These are phyloP conservation scores for Ensete ventricosum DNA, from an alignment of 176 grass and related monocot species.

Conservation along the genomic window DNA sequence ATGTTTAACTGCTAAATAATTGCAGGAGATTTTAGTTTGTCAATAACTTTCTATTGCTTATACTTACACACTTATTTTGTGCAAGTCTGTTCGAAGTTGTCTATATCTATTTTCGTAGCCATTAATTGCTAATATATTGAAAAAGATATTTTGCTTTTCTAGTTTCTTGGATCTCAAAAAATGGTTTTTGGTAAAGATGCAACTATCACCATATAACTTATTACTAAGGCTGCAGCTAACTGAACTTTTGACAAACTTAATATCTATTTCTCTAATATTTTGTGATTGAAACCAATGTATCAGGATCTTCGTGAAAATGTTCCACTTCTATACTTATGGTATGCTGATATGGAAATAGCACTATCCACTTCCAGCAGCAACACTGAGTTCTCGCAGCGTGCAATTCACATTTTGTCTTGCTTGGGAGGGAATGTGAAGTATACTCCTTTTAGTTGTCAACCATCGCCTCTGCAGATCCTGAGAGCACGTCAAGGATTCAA, in stretches of 20 bases:
- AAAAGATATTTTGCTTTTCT: neutral
- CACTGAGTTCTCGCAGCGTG: slow-evolving; percentile 43
- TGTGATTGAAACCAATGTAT: neutral
- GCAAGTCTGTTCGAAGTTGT: neutral
- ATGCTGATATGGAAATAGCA: slow-evolving; percentile 67
- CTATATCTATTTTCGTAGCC: neutral
- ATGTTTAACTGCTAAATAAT: too few relatives aligned
- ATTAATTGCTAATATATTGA: neutral
- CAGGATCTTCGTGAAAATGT: slow-evolving; percentile 68
- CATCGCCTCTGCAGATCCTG: slow-evolving; percentile 62
- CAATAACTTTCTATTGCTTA: too few relatives aligned
- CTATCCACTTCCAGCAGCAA: slow-evolving; percentile 33
- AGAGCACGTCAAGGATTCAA: slow-evolving; percentile 88
- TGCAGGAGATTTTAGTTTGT: too few relatives aligned
- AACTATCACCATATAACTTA: neutral
- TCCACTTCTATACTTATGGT: slow-evolving; percentile 78
- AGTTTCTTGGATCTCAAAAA: neutral
- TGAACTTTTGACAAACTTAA: neutral
- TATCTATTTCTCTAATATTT: neutral
- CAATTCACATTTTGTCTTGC: slow-evolving; percentile 74
- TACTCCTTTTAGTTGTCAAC: slow-evolving; percentile 41
- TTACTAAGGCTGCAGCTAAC: neutral
- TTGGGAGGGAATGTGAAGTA: slow-evolving; percentile 67
- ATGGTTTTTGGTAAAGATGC: neutral
- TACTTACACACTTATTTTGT: neutral